Evolutionary conservation across 192 early-diverging fungal genomes (phyloP), one percentile per base, ranked within the genome.

Genomic region (Phlyctochytrium planicorne): DNA sequence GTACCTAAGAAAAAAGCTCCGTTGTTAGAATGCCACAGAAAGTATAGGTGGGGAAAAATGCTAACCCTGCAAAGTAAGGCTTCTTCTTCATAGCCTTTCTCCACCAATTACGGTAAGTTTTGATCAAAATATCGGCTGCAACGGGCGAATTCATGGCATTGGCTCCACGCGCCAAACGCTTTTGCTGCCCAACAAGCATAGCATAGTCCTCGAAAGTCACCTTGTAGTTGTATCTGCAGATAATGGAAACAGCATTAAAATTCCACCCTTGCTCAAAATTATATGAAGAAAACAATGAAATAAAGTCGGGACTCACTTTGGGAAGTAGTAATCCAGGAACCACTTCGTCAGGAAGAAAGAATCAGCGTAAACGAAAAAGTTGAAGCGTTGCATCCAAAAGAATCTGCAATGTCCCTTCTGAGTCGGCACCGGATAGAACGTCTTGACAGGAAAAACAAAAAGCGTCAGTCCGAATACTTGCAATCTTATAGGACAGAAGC

Each of bases 71-170:
- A 6, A n/a, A 25, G 10, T 52, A 37, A 29, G 27, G 47, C 33
- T 60, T 52, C 36, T 52, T 23, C 29, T 40, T 68, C 66, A 68
- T 68, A 6, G 56, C 66, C 36, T 68, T 60, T 29, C 69, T 72
- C 69, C 69, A 75, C 74, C 74, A 75, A 53, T 72, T 75, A 2
- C 74, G 33, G 36, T 75, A 75, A 23, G 60, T 63, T 55, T 75
- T 75, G 32, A 72, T 62, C 64, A 75, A 50, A 30, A 65, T 36
- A 40, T 75, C 69, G 14, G 69, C 74, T 30, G 57, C 50, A 23
- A 72, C 69, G n/a, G 69, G 69, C 0, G 69, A 47, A 65, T 75
- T 75, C 74, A 72, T 72, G 29, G 74, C 55, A 57, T 68, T 75
- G 14, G 74, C 74, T 1, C 69, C 69, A 1, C 27, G 23, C 0